These are phyloP conservation scores for Globisporangium ultimum DNA, from an alignment of 352 stramenopile species.

Conservation along the genomic window DNA sequence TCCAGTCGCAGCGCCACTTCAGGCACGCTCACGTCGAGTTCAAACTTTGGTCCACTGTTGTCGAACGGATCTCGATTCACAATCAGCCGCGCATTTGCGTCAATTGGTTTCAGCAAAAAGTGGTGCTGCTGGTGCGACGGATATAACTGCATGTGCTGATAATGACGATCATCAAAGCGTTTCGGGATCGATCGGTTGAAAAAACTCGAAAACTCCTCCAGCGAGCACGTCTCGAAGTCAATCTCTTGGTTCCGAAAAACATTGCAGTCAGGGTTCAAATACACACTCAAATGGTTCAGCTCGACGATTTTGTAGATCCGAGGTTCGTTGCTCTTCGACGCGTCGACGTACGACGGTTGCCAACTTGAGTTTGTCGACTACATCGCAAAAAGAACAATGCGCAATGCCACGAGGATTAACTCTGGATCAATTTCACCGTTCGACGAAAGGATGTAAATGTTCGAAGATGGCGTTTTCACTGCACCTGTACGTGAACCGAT, in stretches of 20 bases:
- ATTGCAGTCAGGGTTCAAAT: constrained; percentile 79
- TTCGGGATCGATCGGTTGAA: constrained; percentile 83
- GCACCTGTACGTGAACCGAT: constrained; percentile 73
- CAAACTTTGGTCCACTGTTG: constrained; percentile 72
- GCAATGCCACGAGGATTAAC: not conserved
- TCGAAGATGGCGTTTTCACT: not conserved
- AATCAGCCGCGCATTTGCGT: constrained; percentile 74
- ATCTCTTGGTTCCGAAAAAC: constrained; percentile 47
- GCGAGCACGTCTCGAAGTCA: constrained; percentile 67
- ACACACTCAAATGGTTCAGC: constrained; percentile 85
- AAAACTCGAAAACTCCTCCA: constrained; percentile 72
- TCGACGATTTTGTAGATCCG: constrained; percentile 89
- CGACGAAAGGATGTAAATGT: no score
- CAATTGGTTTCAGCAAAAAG: constrained; percentile 82
- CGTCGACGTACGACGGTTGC: constrained; percentile 83
- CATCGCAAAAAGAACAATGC: not conserved
- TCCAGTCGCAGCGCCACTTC: constrained; percentile 80
- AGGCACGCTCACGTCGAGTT: constrained; percentile 74
- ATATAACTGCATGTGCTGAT: constrained; percentile 69
- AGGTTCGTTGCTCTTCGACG: constrained; percentile 72
- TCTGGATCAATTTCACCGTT: no score
- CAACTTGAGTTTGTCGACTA: constrained; percentile 87
- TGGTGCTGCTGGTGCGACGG: constrained; percentile 74
- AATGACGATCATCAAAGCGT: constrained; percentile 68
- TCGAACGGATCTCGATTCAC: constrained; percentile 83